Percentiles rank a stretch among this genome's conserved stretches.
These are phyloP conservation scores for Penicillium atrosanguineum DNA, from an alignment of 495 filamentous ascomycete species.

Conservation along the genomic window DNA sequence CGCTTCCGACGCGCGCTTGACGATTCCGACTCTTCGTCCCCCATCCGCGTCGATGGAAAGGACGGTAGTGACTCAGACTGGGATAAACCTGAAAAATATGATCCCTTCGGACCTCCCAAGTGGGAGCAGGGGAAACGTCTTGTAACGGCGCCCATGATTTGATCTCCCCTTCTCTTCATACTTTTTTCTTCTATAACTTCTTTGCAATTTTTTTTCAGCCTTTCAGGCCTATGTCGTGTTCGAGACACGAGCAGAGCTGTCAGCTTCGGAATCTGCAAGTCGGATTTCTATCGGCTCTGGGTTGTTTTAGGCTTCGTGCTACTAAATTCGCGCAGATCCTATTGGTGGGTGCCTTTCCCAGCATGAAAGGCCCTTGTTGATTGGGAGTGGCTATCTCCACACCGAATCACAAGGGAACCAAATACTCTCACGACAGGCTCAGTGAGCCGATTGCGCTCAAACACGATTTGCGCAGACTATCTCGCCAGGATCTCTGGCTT, in stretches of 20 bases:
- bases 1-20: slow-evolving; percentile 27
- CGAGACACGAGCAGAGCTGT: background rate
- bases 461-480: background rate
- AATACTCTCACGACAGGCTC: background rate
- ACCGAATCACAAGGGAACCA: background rate
- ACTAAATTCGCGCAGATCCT: background rate
- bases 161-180: background rate
- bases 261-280: background rate
- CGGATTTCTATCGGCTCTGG: background rate
- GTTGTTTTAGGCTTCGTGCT: no score
- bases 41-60: background rate
- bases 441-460: background rate
- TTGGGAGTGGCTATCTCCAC: background rate
- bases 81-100: slow-evolving; percentile 16
- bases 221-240: background rate
- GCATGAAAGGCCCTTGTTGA: background rate
- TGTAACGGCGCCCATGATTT: slow-evolving; percentile 24
- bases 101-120: slow-evolving; percentile 21
- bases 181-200: background rate
- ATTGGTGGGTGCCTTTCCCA: background rate
- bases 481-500: background rate
- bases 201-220: background rate
- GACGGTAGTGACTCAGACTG: slow-evolving; percentile 22
- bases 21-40: slow-evolving; percentile 18
- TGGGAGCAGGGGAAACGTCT: slow-evolving; percentile 21